Percentiles rank a stretch among this genome's conserved stretches.
phyloP scores from a whole-genome alignment of 768 basidiomycete genomes.

The Naganishia onofrii region DNA sequence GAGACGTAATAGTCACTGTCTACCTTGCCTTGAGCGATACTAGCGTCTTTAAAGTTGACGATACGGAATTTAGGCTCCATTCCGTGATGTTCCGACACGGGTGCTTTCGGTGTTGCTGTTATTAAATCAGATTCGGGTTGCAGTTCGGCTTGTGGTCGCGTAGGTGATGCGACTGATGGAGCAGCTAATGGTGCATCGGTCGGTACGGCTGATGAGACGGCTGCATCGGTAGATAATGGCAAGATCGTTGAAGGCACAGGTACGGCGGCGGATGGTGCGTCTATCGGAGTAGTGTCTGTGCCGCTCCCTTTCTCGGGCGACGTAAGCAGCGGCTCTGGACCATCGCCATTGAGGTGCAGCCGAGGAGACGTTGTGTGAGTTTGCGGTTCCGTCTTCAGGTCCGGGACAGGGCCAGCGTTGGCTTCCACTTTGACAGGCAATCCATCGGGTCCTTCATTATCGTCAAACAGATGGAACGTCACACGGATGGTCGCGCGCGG shows the following conservation, averaged over 20 bases:
- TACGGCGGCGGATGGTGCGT: neutral
- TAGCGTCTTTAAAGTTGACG: slow-evolving; percentile 25
- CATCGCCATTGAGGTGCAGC: neutral
- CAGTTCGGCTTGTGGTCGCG: neutral
- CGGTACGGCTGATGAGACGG: neutral
- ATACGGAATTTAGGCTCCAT: slow-evolving; percentile 20
- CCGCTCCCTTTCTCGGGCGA: neutral
- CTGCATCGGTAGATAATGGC: neutral
- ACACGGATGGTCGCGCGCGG: slow-evolving; percentile 11
- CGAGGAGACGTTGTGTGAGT: too few relatives aligned
- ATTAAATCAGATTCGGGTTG: too few relatives aligned
- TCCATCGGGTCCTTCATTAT: slow-evolving; percentile 21
- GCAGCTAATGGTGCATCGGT: neutral
- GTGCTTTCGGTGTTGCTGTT: neutral
- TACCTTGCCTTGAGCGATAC: slow-evolving; percentile 21
- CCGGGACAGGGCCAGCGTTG: neutral
- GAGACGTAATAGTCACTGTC: slow-evolving; percentile 23
- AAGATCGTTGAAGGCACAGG: neutral
- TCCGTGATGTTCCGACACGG: neutral
- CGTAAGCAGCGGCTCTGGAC: neutral
- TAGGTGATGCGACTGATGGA: too few relatives aligned
- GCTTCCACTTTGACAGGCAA: neutral
- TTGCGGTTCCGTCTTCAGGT: neutral
- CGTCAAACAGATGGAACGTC: slow-evolving; percentile 6
- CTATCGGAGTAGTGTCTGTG: neutral